Base-by-base conservation (phyloP, 768 basidiomycete genomes). In the Suillus subaureus region DNA sequence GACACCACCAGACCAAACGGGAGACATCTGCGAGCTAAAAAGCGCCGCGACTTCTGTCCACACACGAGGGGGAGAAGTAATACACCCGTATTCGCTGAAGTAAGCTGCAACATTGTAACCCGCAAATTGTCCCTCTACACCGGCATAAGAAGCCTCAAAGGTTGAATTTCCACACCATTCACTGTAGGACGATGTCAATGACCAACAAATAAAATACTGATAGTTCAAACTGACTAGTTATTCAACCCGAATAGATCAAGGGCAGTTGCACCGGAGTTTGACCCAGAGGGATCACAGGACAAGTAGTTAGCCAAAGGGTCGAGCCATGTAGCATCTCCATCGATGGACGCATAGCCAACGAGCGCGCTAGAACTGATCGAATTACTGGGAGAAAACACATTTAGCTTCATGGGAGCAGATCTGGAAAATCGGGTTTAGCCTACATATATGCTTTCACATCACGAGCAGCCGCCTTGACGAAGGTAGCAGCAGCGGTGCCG, bases 231-330 rank as follows among this genome's bases (percentile, higher is more conserved):
- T 42, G 70, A 93, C 92, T 94, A 94, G 77, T 91, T 86, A 78
- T 96, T 96, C 61, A 96, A 78, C 43, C 96, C 96, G 69, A 88
- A 97, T 13, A 97, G 70, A 76, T 97, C 96, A 64, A 97, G 89
- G 23, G 91, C 77, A 16, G 86, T 85, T 9, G 81, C 74, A 63
- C 83, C 89, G 11, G 86, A 85, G 69, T 88, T 85, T 43, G 65
- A 63, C 52, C 75, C 78, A 11, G 83, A 79, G 6, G 83, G 79
- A 70, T 93, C 91, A 72, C 96, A 97, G 26, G 90, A 84, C 39
- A 97, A 82, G 74, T 88, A 97, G 71, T 88, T 83, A 11, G 95
- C 93, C 42, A 96, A 76, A 40, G 85, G 83, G 66, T 84, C 82
- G 47, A 89, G 80, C 83, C 87, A 94, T 42, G 77, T 75, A 16